These are phyloP conservation scores for Cryptosporidium parvum DNA, from an alignment of 169 alveolate species.

Conservation along the genomic window DNA sequence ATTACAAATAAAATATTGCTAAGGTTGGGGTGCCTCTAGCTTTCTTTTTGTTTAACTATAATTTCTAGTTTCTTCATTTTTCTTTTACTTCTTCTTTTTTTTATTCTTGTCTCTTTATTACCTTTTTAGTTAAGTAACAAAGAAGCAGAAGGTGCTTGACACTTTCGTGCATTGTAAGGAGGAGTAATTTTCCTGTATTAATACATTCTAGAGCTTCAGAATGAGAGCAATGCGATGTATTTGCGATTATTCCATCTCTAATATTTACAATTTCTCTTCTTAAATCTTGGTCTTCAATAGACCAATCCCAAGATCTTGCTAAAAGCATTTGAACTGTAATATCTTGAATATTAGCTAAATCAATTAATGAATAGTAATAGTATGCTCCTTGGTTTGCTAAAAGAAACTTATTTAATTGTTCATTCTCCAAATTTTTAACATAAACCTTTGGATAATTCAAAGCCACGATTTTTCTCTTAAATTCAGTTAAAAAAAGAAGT, in stretches of 20 bases:
- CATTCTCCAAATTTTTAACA: slow-evolving; percentile 5
- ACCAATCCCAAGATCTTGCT: slow-evolving; percentile 74
- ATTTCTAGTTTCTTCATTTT: background rate
- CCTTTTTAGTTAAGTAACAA: slow-evolving; percentile 46
- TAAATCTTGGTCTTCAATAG: slow-evolving; percentile 52
- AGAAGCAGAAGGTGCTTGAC: slow-evolving; percentile 63
- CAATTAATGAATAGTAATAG: slow-evolving; percentile 32
- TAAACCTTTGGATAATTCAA: slow-evolving; percentile 14
- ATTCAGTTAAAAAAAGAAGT: slow-evolving; percentile 24
- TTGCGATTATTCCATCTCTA: background rate
- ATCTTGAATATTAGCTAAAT: slow-evolving; percentile 28
- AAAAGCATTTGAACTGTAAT: slow-evolving; percentile 59
- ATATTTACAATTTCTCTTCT: slow-evolving; percentile 34
- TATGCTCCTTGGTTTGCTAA: slow-evolving; percentile 19
- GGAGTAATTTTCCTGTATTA: slow-evolving; percentile 23
- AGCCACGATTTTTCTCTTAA: slow-evolving; percentile 28
- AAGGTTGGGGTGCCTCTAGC: no score
- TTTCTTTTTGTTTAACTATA: no score
- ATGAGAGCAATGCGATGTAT: background rate
- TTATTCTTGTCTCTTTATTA: slow-evolving; percentile 57
- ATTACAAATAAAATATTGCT: no score
- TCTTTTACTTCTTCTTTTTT: no score
- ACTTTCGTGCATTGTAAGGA: slow-evolving; percentile 48
- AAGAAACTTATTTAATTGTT: slow-evolving; percentile 36
- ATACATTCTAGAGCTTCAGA: slow-evolving; percentile 19